phyloP scores from a whole-genome alignment of 148 eudicot genomes.

The Nyssa sinensis region DNA sequence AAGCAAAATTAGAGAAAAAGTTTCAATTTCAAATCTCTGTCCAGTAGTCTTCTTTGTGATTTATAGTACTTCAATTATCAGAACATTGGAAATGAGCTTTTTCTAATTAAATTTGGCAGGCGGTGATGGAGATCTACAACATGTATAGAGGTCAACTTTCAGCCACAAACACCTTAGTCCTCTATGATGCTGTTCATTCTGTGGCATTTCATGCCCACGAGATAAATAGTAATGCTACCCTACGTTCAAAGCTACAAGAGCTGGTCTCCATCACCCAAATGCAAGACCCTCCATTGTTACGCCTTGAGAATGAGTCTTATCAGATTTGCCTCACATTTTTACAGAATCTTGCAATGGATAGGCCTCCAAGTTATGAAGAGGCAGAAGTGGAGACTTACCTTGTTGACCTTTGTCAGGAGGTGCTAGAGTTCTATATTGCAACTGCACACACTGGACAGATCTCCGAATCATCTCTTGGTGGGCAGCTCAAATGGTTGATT shows the following conservation, averaged over 20 bases:
- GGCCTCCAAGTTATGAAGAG: slow-evolving; percentile 53
- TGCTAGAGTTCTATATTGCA: slow-evolving; percentile 68
- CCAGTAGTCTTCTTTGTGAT: neutral
- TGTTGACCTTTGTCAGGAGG: slow-evolving; percentile 74
- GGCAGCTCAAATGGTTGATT: slow-evolving; percentile 48
- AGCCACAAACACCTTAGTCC: slow-evolving; percentile 53
- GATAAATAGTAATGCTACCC: slow-evolving; percentile 59
- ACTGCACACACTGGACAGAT: slow-evolving; percentile 38
- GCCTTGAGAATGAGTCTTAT: slow-evolving; percentile 92
- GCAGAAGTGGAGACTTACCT: slow-evolving; percentile 67
- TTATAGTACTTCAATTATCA: neutral
- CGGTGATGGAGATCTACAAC: slow-evolving; percentile 83
- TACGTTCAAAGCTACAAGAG: slow-evolving; percentile 75
- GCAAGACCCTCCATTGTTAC: slow-evolving; percentile 96
- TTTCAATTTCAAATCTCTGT: neutral
- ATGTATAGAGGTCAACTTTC: slow-evolving; percentile 61
- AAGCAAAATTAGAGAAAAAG: neutral
- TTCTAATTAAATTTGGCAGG: slow-evolving; percentile 46
- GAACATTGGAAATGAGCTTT: neutral
- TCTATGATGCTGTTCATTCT: slow-evolving; percentile 63
- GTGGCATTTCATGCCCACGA: slow-evolving; percentile 83
- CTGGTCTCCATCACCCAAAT: slow-evolving; percentile 74
- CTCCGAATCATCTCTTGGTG: slow-evolving; percentile 28
- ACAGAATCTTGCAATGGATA: slow-evolving; percentile 71
- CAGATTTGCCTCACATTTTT: slow-evolving; percentile 88